Conservation (phyloP, 2,329 filamentous ascomycete genomes). For the Epichloe scottii region DNA sequence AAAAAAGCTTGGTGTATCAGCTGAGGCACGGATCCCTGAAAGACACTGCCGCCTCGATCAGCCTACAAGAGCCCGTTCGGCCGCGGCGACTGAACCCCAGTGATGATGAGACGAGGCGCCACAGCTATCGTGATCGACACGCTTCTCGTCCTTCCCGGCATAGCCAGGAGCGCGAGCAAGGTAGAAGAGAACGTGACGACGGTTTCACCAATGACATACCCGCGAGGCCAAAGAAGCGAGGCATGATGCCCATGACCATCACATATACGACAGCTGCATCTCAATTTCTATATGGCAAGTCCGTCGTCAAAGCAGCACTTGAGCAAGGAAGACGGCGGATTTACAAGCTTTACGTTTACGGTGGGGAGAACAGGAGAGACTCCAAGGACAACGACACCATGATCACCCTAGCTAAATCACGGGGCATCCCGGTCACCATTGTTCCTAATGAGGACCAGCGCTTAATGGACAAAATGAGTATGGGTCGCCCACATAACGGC, state of each 20-base stretch:
- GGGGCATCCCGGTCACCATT: slow-evolving; percentile 41
- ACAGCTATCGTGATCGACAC: background rate
- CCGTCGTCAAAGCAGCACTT: slow-evolving; percentile 69
- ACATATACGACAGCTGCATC: slow-evolving; percentile 72
- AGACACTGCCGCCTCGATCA: slow-evolving; percentile 14
- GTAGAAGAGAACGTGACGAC: background rate
- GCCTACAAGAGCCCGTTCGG: slow-evolving; percentile 15
- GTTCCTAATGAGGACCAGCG: slow-evolving; percentile 50
- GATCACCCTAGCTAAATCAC: slow-evolving; percentile 32
- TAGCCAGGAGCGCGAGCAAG: background rate
- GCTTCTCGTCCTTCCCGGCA: background rate
- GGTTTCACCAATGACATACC: background rate
- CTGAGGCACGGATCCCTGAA: slow-evolving; percentile 32
- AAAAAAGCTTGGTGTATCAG: slow-evolving; percentile 44
- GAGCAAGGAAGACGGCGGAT: slow-evolving; percentile 53
- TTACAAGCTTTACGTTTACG: slow-evolving; percentile 74
- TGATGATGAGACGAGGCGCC: background rate
- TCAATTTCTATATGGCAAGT: slow-evolving; percentile 80
- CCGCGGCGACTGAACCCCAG: slow-evolving; percentile 1
- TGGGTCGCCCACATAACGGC: slow-evolving; percentile 78
- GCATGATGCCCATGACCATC: slow-evolving; percentile 25
- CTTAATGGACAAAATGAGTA: slow-evolving; percentile 73
- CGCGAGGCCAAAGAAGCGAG: slow-evolving; percentile 12
- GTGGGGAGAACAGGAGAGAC: slow-evolving; percentile 40
- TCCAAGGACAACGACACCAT: slow-evolving; percentile 32